Percentiles rank a stretch among this genome's conserved stretches.
phyloP scores from a whole-genome alignment of 1,139 yeast genomes.

The Suzukiozyma palmioleophila region DNA sequence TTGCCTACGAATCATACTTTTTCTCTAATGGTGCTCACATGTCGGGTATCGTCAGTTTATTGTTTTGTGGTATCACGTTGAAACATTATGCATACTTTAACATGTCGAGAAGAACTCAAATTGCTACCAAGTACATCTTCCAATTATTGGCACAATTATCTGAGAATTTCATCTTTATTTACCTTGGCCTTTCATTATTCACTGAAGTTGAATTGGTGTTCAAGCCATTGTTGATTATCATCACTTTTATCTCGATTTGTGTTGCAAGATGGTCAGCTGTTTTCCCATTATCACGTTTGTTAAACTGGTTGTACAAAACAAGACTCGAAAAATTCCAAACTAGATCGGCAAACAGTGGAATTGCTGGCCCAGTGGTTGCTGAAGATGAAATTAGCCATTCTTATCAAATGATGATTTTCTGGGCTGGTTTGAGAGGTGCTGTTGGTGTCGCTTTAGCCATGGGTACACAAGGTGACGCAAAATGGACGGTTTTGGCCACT shows the following conservation, averaged over 20 bases:
- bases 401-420: slow-evolving; percentile 97
- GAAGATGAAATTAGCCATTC: slow-evolving; percentile 92
- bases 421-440: slow-evolving; percentile 99
- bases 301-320: slow-evolving; percentile 73
- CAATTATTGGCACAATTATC: slow-evolving; percentile 91
- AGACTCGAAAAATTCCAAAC: slow-evolving; percentile 39
- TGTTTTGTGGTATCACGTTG: slow-evolving; percentile 94
- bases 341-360: slow-evolving; percentile 12
- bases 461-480: slow-evolving; percentile 94
- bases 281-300: slow-evolving; percentile 81
- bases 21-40: slow-evolving; percentile 98
- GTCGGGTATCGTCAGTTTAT: slow-evolving; percentile 95
- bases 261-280: slow-evolving; percentile 97
- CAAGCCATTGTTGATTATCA: slow-evolving; percentile 86
- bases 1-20: slow-evolving; percentile 95
- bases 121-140: slow-evolving; percentile 91
- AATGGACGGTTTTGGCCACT: slow-evolving; percentile 85
- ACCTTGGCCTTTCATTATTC: slow-evolving; percentile 87
- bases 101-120: slow-evolving; percentile 96
- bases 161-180: slow-evolving; percentile 94
- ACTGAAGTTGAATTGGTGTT: slow-evolving; percentile 95
- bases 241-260: slow-evolving; percentile 87
- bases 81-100: slow-evolving; percentile 96
- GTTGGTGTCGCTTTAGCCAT: slow-evolving; percentile 99
- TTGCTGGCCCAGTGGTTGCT: slow-evolving; percentile 15